These are phyloP conservation scores for Pyronema omphalodes DNA, from an alignment of 495 filamentous ascomycete species.

Conservation along the genomic window DNA sequence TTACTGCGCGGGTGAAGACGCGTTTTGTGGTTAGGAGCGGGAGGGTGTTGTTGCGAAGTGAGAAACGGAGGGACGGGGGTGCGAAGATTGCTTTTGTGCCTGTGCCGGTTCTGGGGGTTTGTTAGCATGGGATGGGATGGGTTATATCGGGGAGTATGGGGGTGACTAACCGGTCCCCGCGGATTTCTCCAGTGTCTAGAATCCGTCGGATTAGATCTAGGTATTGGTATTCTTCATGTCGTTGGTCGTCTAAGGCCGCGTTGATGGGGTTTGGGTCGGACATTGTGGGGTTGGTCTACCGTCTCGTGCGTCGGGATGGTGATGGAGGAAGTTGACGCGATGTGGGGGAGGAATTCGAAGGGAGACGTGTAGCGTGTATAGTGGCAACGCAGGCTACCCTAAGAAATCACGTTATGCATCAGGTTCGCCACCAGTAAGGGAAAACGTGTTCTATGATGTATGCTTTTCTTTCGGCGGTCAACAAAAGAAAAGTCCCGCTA, in stretches of 20 bases:
- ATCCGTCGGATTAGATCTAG: conserved; percentile 59
- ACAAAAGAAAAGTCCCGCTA: too few relatives aligned
- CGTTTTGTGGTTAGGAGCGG: conserved; percentile 93
- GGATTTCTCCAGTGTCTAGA: conserved; percentile 54
- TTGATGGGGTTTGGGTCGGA: too few relatives aligned
- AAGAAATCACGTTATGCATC: too few relatives aligned
- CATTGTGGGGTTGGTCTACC: too few relatives aligned
- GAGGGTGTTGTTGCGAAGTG: conserved; percentile 50
- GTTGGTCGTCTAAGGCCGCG: neutral
- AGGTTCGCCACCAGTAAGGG: too few relatives aligned
- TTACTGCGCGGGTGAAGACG: conserved; percentile 77
- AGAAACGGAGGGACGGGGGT: conserved; percentile 68
- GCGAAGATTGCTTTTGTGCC: conserved; percentile 81
- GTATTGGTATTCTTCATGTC: conserved; percentile 61
- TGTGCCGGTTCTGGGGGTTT: conserved; percentile 55
- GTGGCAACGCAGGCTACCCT: too few relatives aligned
- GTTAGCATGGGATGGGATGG: neutral
- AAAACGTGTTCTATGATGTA: too few relatives aligned
- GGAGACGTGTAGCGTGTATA: too few relatives aligned
- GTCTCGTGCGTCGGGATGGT: too few relatives aligned
- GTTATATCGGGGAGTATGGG: conserved; percentile 29
- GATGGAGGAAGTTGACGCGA: too few relatives aligned
- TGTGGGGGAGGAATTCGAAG: too few relatives aligned
- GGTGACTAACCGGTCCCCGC: conserved; percentile 47
- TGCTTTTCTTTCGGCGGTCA: too few relatives aligned